These are phyloP conservation scores for Leccinum subgranulosum DNA, from an alignment of 768 basidiomycete species.

Conservation along the genomic window DNA sequence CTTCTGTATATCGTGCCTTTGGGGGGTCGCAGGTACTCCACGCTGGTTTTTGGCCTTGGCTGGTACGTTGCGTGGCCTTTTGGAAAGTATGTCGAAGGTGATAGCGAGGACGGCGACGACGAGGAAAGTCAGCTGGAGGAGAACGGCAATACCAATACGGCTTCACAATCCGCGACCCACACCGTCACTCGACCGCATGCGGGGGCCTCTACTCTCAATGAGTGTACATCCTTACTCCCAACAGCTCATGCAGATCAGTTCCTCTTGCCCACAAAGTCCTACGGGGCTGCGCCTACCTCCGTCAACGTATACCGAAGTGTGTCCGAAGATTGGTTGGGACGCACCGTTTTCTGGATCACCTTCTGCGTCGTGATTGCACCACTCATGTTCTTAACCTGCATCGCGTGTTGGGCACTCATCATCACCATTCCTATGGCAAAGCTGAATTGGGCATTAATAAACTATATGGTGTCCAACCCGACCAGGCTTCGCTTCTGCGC, in stretches of 20 bases:
- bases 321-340: slow-evolving; percentile 56
- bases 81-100: slow-evolving; percentile 96
- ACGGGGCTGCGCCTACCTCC: slow-evolving; percentile 54
- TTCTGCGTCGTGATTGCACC: slow-evolving; percentile 82
- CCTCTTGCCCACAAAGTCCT: slow-evolving; percentile 55
- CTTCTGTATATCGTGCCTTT: slow-evolving; percentile 71
- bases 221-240: slow-evolving; percentile 48
- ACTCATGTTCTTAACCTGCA: slow-evolving; percentile 80
- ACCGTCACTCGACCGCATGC: slow-evolving; percentile 36
- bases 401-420: slow-evolving; percentile 93
- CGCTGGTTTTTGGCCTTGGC: slow-evolving; percentile 86
- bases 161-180: slow-evolving; percentile 40
- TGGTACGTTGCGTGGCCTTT: slow-evolving; percentile 99
- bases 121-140: slow-evolving; percentile 35
- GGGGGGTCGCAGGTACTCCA: slow-evolving; percentile 81
- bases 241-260: slow-evolving; percentile 29
- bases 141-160: slow-evolving; percentile 13
- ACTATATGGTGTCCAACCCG: slow-evolving; percentile 75
- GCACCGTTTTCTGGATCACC: slow-evolving; percentile 76
- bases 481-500: slow-evolving; percentile 89
- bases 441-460: slow-evolving; percentile 91
- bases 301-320: slow-evolving; percentile 21
- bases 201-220: slow-evolving; percentile 29
- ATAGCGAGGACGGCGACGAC: slow-evolving; percentile 42
- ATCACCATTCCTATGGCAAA: slow-evolving; percentile 98